Percentiles rank a stretch among this genome's conserved stretches.
phyloP scores from a whole-genome alignment of 1,139 yeast genomes.

The Candida sanyaensis region DNA sequence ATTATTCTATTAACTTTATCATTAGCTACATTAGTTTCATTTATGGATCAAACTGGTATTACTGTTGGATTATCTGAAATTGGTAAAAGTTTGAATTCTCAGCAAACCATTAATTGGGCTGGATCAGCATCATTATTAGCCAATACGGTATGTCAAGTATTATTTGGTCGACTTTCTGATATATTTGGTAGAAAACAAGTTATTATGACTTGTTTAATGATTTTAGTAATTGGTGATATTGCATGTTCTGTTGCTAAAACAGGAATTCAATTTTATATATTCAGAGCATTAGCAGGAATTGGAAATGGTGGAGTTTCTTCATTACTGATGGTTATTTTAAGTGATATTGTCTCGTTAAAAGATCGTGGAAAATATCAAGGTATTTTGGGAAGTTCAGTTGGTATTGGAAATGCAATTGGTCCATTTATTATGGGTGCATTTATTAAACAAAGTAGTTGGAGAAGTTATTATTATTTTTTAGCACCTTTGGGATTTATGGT shows the following conservation, averaged over 20 bases:
- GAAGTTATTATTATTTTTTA: constrained; percentile 48
- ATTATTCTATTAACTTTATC: constrained; percentile 29
- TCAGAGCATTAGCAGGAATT: constrained; percentile 47
- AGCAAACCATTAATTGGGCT: constrained; percentile 50
- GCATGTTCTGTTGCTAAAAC: constrained; percentile 45
- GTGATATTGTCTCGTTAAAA: constrained; percentile 44
- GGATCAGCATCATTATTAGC: constrained; percentile 52
- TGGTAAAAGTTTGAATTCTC: constrained; percentile 36
- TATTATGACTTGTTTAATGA: constrained; percentile 30
- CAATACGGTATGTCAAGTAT: constrained; percentile 45
- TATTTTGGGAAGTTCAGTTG: constrained; percentile 52
- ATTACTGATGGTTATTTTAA: constrained; percentile 41
- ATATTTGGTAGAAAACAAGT: constrained; percentile 47
- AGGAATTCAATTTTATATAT: constrained; percentile 41
- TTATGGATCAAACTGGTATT: constrained; percentile 48
- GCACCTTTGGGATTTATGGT: constrained; percentile 44
- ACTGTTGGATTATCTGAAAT: constrained; percentile 40
- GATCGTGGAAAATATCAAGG: constrained; percentile 51
- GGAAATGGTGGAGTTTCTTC: constrained; percentile 49
- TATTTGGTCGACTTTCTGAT: constrained; percentile 46
- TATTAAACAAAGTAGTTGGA: constrained; percentile 47
- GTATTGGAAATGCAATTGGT: constrained; percentile 57
- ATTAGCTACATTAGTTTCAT: constrained; percentile 25
- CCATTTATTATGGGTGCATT: constrained; percentile 59
- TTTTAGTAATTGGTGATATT: constrained; percentile 37